Conservation (phyloP, 2,329 filamentous ascomycete genomes). For the Sclerotinia sclerotiorum region DNA sequence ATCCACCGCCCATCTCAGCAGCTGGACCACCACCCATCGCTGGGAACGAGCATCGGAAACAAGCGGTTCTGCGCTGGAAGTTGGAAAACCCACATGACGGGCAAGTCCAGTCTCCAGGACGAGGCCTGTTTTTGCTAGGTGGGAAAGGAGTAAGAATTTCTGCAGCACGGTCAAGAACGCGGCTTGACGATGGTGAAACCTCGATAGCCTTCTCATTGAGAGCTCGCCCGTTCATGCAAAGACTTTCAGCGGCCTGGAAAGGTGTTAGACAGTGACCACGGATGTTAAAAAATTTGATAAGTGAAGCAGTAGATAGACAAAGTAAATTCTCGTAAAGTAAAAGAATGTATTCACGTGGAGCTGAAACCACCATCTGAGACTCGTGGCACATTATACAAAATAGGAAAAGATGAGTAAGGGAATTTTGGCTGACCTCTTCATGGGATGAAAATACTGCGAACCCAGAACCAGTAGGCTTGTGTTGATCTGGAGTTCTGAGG, state of each 20-base stretch:
- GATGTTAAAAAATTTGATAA: slow-evolving; percentile 38
- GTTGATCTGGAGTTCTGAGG: slow-evolving; percentile 92
- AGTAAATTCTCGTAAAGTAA: slow-evolving; percentile 39
- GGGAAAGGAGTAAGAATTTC: slow-evolving; percentile 97
- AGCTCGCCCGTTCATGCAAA: slow-evolving; percentile 98
- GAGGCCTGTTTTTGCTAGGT: slow-evolving; percentile 95
- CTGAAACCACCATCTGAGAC: slow-evolving; percentile 35
- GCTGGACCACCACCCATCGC: slow-evolving; percentile 78
- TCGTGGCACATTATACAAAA: slow-evolving; percentile 36
- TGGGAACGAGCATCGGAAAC: slow-evolving; percentile 99
- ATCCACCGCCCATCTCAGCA: slow-evolving; percentile 67
- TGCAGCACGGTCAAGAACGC: slow-evolving; percentile 90
- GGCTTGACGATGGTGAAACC: slow-evolving; percentile 94
- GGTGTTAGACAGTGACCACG: slow-evolving; percentile 41
- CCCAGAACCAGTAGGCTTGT: slow-evolving; percentile 98
- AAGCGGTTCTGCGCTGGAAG: slow-evolving; percentile 97
- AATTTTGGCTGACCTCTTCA: slow-evolving; percentile 71
- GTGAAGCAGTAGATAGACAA: slow-evolving; percentile 25
- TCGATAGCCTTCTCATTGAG: slow-evolving; percentile 99
- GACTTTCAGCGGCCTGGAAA: slow-evolving; percentile 83
- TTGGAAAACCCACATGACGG: slow-evolving; percentile 98
- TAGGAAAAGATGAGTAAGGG: slow-evolving; percentile 33
- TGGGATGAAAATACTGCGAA: slow-evolving; percentile 99
- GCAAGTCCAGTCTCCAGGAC: slow-evolving; percentile 98
- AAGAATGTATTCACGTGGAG: slow-evolving; percentile 37